These are phyloP conservation scores for Diaporthe vexans DNA, from an alignment of 2,329 filamentous ascomycete genomes.

Conservation along the genomic window DNA sequence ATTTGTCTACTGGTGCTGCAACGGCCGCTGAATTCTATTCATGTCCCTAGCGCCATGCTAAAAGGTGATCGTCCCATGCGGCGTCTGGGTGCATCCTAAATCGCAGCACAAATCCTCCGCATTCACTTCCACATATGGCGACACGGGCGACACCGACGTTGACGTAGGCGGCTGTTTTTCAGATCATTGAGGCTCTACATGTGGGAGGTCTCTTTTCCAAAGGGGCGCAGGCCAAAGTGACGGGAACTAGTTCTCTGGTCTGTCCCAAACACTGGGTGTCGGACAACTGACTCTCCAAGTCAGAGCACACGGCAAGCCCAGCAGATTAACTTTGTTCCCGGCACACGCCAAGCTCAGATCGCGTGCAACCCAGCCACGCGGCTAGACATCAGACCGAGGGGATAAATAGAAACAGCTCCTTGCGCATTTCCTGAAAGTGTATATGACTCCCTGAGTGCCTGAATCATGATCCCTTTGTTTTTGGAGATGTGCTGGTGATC, in stretches of 20 bases:
- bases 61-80: not conserved
- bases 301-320: slow-evolving; percentile 21
- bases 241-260: slow-evolving; percentile 6
- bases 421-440: not conserved
- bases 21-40: not conserved
- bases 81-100: not conserved
- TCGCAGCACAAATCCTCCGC: not conserved
- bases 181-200: not conserved
- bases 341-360: slow-evolving; percentile 26
- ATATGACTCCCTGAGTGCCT: not conserved
- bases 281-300: slow-evolving; percentile 31
- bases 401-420: slow-evolving; percentile 6
- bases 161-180: not conserved
- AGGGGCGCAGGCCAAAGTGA: not conserved
- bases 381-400: slow-evolving; percentile 19
- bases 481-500: slow-evolving; percentile 4
- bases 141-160: not conserved
- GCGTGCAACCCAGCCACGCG: slow-evolving; percentile 27
- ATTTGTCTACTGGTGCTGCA: not conserved
- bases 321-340: slow-evolving; percentile 18
- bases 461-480: not conserved
- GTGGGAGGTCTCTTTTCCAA: not conserved
- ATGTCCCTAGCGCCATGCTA: not conserved
- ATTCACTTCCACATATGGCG: not conserved
- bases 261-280: slow-evolving; percentile 21